Evolutionary conservation across 2,329 filamentous ascomycete genomes (phyloP).

Genomic region (Botrytis hyacinthi): DNA sequence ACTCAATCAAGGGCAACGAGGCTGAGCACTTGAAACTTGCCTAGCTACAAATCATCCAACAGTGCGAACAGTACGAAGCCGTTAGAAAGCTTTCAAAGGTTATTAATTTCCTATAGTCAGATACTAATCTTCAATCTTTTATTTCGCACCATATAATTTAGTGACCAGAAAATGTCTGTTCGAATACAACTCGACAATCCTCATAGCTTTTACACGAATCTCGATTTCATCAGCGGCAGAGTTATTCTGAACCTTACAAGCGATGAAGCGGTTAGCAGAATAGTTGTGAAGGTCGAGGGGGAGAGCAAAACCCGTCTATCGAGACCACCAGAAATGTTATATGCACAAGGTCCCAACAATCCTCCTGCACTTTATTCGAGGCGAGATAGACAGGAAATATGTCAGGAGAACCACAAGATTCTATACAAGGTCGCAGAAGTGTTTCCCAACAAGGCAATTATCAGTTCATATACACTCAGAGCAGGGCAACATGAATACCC

Average conservation of each 20-base stretch:
- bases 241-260: conserved; percentile 58
- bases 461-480: conserved; percentile 55
- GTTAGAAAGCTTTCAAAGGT: not conserved
- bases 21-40: conserved; percentile 17
- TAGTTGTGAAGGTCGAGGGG: conserved; percentile 81
- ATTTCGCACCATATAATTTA: not conserved
- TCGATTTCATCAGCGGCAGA: conserved; percentile 68
- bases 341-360: conserved; percentile 20
- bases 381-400: conserved; percentile 36
- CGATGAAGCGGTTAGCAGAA: conserved; percentile 67
- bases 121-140: conserved; percentile 4
- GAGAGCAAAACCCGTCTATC: conserved; percentile 64
- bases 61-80: not conserved
- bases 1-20: conserved; percentile 6
- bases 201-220: conserved; percentile 74
- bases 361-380: conserved; percentile 24
- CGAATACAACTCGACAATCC: conserved; percentile 64
- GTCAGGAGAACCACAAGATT: conserved; percentile 66
- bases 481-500: conserved; percentile 73
- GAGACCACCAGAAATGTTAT: conserved; percentile 25
- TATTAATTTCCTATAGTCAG: not conserved
- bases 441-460: conserved; percentile 52
- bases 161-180: conserved; percentile 59
- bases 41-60: conserved; percentile 10
- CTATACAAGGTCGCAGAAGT: conserved; percentile 71